Base-by-base conservation (phyloP, 23 red algal species). In the Cyanidiococcus yangmingshanensis region DNA sequence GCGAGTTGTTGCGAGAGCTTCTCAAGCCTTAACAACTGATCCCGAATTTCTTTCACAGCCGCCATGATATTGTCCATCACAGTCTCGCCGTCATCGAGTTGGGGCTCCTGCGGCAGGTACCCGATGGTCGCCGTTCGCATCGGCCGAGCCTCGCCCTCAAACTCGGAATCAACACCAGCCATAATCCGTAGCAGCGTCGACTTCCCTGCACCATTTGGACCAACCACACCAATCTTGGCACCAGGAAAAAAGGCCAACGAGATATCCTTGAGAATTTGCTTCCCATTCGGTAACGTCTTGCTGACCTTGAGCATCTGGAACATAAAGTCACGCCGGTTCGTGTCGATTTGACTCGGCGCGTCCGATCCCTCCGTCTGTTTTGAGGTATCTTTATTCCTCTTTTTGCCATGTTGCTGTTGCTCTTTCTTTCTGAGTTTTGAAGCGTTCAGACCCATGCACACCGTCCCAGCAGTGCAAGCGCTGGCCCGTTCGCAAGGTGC, bases 191-290 rank as follows among this genome's bases (percentile, higher is more conserved):
- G 38, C 29, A 95, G 71, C 75, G 86, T 86, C 36, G 79, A 85
- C 76, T 95, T 95, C 58, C 90, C 90, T 75, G 76, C 51, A 16
- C 90, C 90, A 57, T 95, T 95, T 27, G 76, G 77, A 0, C 90
- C 90, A 0, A 95, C 76, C 18, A 95, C 87, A 35, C 90, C 90
- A 39, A 95, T 95, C 57, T 95, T 95, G 15, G 83, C 90, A 12
- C 90, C 87, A 16, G 90, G 90, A 58, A 95, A 95, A 82, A 89
- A 95, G 0, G 90, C 80, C 1, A 95, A 63, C 26, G 59, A 82
- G 1, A 95, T 89, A 74, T 95, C 87, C 39, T 95, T 87, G 0
- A 95, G 87, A 74, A 95, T 85, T 75, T 95, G 74, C 34, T 89
- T 89, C 15, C 90, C 90, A 50, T 87, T 95, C 33, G 74, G 79